phyloP scores from a whole-genome alignment of 768 basidiomycete species.

The Boletus sp. region DNA sequence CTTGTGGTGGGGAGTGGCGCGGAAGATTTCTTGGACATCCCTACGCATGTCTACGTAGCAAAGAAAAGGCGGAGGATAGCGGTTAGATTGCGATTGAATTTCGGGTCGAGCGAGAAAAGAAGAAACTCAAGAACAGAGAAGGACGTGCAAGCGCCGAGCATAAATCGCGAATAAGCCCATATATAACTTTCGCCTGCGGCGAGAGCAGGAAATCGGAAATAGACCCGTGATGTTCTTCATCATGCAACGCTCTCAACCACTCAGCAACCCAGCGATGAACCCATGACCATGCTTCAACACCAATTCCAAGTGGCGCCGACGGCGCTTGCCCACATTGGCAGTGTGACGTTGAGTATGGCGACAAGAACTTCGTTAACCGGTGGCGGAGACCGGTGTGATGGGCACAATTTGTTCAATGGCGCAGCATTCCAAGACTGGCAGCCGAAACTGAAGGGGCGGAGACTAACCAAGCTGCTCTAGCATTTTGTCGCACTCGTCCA shows the following conservation, averaged over 20 bases:
- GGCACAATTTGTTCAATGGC: constrained; percentile 49
- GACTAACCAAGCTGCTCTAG: constrained; percentile 99
- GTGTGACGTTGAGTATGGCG: constrained; percentile 36
- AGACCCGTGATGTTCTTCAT: constrained; percentile 36
- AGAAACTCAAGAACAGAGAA: constrained; percentile 43
- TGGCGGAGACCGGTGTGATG: constrained; percentile 31
- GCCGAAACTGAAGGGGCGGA: constrained; percentile 63
- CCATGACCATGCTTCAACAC: constrained; percentile 39
- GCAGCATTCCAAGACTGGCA: constrained; percentile 39
- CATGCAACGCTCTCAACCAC: constrained; percentile 34
- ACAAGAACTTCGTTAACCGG: constrained; percentile 35
- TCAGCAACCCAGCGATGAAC: constrained; percentile 35
- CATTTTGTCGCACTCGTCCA: constrained; percentile 99
- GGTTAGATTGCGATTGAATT: constrained; percentile 61
- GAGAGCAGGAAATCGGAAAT: constrained; percentile 34
- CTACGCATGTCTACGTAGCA: constrained; percentile 93
- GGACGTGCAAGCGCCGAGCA: constrained; percentile 12
- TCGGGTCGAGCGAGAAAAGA: constrained; percentile 48
- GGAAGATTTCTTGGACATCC: constrained; percentile 99
- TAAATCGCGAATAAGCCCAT: constrained; percentile 11
- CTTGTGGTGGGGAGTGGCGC: constrained; percentile 98
- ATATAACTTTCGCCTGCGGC: constrained; percentile 22
- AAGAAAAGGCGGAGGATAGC: constrained; percentile 53
- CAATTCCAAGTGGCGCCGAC: constrained; percentile 37
- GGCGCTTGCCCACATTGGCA: constrained; percentile 39